These are phyloP conservation scores for Amphibolis antarctica DNA, from an alignment of 106 monocot species.

Conservation along the genomic window DNA sequence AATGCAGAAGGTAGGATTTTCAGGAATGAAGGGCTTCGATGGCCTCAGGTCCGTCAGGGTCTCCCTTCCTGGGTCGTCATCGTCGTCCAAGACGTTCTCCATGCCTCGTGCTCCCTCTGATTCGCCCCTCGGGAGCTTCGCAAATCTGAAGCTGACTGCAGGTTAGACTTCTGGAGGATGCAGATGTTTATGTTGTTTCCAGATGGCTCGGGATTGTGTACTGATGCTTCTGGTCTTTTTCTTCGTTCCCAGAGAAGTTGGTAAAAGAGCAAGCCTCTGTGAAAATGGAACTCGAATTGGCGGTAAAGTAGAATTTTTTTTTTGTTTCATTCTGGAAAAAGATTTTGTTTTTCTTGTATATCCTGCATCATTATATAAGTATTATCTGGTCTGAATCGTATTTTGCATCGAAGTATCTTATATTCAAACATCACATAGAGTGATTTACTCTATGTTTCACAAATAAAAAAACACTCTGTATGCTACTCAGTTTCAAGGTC, in stretches of 20 bases:
- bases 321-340: too few species aligned
- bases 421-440: too few species aligned
- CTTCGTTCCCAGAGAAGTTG: slow-evolving; percentile 75
- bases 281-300: slow-evolving; percentile 91
- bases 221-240: slow-evolving; percentile 12
- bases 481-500: too few species aligned
- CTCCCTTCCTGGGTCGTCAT: slow-evolving; percentile 28
- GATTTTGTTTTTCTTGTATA: too few species aligned
- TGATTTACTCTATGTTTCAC: too few species aligned
- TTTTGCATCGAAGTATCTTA: too few species aligned
- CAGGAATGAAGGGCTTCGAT: slow-evolving; percentile 53
- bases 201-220: neutral
- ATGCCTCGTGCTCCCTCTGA: slow-evolving; percentile 38
- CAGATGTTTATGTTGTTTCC: neutral
- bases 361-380: too few species aligned
- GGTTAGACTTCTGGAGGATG: slow-evolving; percentile 23
- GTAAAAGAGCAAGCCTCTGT: slow-evolving; percentile 90
- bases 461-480: too few species aligned
- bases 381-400: too few species aligned
- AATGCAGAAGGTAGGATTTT: slow-evolving; percentile 71
- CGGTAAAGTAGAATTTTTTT: slow-evolving; percentile 34
- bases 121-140: slow-evolving; percentile 60
- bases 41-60: slow-evolving; percentile 39
- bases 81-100: slow-evolving; percentile 1
- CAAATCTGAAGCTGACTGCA: slow-evolving; percentile 81